These are phyloP conservation scores for Groenewaldozyma auringiensis DNA, from an alignment of 1,139 yeast species.

Conservation along the genomic window DNA sequence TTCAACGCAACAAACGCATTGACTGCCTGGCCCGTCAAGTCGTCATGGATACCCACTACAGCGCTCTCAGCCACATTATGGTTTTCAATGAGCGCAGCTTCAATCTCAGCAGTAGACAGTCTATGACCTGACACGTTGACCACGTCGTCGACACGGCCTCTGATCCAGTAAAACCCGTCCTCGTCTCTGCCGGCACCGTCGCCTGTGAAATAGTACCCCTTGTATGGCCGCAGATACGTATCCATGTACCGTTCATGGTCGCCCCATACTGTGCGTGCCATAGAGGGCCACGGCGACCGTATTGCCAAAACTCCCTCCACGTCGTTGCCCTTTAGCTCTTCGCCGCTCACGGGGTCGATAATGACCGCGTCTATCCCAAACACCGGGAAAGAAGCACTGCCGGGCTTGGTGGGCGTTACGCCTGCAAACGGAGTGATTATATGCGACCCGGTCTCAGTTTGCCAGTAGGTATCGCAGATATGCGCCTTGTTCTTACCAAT, in stretches of 20 bases:
- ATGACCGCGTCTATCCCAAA: conserved; percentile 88
- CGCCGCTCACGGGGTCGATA: conserved; percentile 87
- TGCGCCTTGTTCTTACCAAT: conserved; percentile 84
- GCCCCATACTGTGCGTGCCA: conserved; percentile 94
- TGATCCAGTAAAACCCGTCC: conserved; percentile 96
- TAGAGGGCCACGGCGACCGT: conserved; percentile 90
- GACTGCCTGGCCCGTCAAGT: conserved; percentile 95
- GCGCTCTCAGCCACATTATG: conserved; percentile 84
- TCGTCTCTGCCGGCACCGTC: conserved; percentile 98
- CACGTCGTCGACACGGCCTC: conserved; percentile 98
- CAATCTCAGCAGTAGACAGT: conserved; percentile 94
- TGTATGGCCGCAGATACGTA: conserved; percentile 91
- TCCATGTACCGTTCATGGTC: conserved; percentile 87
- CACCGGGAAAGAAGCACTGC: conserved; percentile 93
- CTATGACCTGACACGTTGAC: conserved; percentile 98
- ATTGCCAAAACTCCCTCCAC: conserved; percentile 95
- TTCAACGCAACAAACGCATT: conserved; percentile 88
- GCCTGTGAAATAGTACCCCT: conserved; percentile 95
- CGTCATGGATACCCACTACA: conserved; percentile 90
- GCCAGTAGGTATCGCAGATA: conserved; percentile 96
- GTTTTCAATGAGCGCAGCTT: conserved; percentile 81
- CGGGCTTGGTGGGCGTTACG: conserved; percentile 91
- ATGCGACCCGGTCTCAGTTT: conserved; percentile 96
- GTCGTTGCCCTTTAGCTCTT: conserved; percentile 77
- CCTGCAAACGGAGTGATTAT: conserved; percentile 95